These are phyloP conservation scores for Sonneratia caseolaris DNA, from an alignment of 345 rosid genomes.

Conservation along the genomic window DNA sequence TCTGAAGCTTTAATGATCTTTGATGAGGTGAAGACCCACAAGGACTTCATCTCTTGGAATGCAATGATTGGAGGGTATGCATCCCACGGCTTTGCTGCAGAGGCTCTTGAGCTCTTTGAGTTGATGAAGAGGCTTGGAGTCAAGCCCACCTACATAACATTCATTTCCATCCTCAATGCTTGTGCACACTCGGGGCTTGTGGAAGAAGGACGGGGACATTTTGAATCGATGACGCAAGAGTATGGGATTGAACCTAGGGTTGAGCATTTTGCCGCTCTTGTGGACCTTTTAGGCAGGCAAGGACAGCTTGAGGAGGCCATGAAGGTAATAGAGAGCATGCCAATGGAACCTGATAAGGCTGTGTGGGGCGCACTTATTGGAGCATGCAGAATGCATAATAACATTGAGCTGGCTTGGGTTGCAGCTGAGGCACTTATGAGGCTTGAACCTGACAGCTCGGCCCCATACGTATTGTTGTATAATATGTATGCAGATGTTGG, in stretches of 20 bases:
- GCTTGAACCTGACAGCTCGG: conserved; percentile 62
- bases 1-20: conserved; percentile 39
- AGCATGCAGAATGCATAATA: conserved; percentile 52
- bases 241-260: conserved; percentile 41
- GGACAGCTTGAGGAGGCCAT: conserved; percentile 59
- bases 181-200: conserved; percentile 63
- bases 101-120: conserved; percentile 44
- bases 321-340: conserved; percentile 44
- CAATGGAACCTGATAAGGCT: conserved; percentile 49
- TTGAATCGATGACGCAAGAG: conserved; percentile 41
- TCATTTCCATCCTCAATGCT: conserved; percentile 52
- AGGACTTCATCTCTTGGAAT: conserved; percentile 69
- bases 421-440: conserved; percentile 62
- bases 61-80: conserved; percentile 84
- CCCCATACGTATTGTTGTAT: conserved; percentile 50
- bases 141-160: conserved; percentile 55
- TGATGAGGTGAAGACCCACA: conserved; percentile 29
- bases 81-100: conserved; percentile 48
- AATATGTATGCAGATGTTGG: conserved; percentile 61
- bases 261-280: conserved; percentile 58
- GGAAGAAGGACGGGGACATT: conserved; percentile 43
- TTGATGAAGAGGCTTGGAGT: conserved; percentile 40
- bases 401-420: conserved; percentile 38
- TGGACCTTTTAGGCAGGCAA: conserved; percentile 42
- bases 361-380: conserved; percentile 76